These are phyloP conservation scores for Mariannaea elegans DNA, from an alignment of 2,329 filamentous ascomycete genomes.

Conservation along the genomic window DNA sequence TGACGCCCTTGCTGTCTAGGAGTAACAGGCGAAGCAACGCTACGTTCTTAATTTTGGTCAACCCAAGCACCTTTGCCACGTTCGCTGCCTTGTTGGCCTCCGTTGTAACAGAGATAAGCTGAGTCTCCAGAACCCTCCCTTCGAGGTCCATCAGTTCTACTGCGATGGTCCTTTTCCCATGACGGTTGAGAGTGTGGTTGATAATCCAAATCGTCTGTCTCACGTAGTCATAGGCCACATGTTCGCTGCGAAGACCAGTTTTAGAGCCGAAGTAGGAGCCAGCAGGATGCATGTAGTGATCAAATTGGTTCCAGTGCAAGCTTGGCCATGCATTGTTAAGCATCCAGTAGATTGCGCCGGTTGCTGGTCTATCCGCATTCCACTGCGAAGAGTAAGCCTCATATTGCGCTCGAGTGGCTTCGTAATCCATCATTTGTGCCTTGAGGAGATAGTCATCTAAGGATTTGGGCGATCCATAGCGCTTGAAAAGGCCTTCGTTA, in stretches of 20 bases:
- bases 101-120: too few species aligned
- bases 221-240: too few species aligned
- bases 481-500: slow-evolving; percentile 40
- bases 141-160: too few species aligned
- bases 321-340: slow-evolving; percentile 71
- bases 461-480: slow-evolving; percentile 61
- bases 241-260: background rate
- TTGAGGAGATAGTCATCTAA: slow-evolving; percentile 68
- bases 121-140: too few species aligned
- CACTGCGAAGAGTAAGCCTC: slow-evolving; percentile 64
- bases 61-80: too few species aligned
- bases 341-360: slow-evolving; percentile 74
- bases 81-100: too few species aligned
- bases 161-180: too few species aligned
- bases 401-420: slow-evolving; percentile 67
- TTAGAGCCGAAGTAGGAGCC: slow-evolving; percentile 70
- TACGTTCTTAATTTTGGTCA: too few species aligned
- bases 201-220: too few species aligned
- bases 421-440: slow-evolving; percentile 70
- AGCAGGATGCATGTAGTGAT: slow-evolving; percentile 67
- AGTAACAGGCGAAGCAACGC: too few species aligned
- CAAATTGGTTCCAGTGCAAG: slow-evolving; percentile 72
- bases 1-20: background rate
- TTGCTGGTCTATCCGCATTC: slow-evolving; percentile 61
- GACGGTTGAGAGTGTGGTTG: too few species aligned